These are phyloP conservation scores for Truncatella angustata DNA, from an alignment of 2,329 filamentous ascomycete genomes.

Conservation along the genomic window DNA sequence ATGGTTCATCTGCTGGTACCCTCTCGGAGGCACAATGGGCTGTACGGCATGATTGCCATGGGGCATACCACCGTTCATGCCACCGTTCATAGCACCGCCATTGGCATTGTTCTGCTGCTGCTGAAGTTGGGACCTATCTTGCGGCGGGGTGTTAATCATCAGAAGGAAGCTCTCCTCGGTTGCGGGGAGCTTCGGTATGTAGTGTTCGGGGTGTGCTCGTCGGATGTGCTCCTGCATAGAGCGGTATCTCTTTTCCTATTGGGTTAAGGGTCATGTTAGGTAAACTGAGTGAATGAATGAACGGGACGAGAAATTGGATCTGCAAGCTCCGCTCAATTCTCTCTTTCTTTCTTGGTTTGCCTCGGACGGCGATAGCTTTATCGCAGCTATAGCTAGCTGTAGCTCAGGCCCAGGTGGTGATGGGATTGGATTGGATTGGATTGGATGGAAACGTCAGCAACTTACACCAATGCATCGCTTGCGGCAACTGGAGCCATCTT, in stretches of 20 bases:
- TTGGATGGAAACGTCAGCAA: constrained; percentile 32
- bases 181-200: constrained; percentile 95
- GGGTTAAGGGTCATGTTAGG: constrained; percentile 22
- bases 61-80: constrained; percentile 23
- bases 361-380: neutral
- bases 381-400: neutral
- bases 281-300: neutral
- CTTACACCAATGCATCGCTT: constrained; percentile 98
- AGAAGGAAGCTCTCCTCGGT: constrained; percentile 96
- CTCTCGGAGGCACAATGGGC: constrained; percentile 14
- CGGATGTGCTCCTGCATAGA: constrained; percentile 99
- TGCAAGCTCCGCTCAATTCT: too few relatives aligned
- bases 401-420: neutral
- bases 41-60: constrained; percentile 18
- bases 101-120: constrained; percentile 32
- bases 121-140: constrained; percentile 58
- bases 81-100: constrained; percentile 21
- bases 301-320: too few relatives aligned
- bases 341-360: too few relatives aligned
- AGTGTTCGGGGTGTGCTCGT: constrained; percentile 92
- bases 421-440: too few relatives aligned
- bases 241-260: constrained; percentile 89
- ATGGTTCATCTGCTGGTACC: constrained; percentile 32
- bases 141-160: constrained; percentile 90
- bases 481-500: constrained; percentile 94